phyloP scores from a whole-genome alignment of 345 rosid species.

The Microcos paniculata region DNA sequence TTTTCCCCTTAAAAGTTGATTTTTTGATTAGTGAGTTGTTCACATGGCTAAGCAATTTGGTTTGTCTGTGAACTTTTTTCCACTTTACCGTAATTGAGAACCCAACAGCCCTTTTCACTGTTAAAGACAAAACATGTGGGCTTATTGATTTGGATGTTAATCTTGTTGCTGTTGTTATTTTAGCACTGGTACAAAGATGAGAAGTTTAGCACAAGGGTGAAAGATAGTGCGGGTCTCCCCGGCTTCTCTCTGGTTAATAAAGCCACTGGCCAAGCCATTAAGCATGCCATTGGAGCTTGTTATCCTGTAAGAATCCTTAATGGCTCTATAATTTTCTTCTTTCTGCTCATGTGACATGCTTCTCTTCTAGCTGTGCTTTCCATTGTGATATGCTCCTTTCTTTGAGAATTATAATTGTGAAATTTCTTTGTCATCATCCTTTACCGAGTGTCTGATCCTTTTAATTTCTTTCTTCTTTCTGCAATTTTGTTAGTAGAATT shows the following conservation, averaged over 20 bases:
- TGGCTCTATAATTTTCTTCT: neutral
- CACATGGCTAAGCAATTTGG: neutral
- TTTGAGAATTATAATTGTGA: too few relatives aligned
- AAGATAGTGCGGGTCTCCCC: constrained; percentile 80
- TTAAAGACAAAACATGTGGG: too few relatives aligned
- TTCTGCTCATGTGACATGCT: neutral
- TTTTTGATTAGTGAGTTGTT: too few relatives aligned
- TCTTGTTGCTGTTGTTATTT: constrained; percentile 10
- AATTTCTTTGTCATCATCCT: neutral
- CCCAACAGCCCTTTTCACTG: constrained; percentile 4
- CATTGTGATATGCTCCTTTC: too few relatives aligned
- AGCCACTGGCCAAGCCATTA: constrained; percentile 81
- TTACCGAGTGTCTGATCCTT: too few relatives aligned
- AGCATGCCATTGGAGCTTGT: constrained; percentile 73
- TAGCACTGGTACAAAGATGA: constrained; percentile 93
- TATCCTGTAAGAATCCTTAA: constrained; percentile 63
- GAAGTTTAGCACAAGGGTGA: constrained; percentile 77
- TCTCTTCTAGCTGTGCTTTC: neutral
- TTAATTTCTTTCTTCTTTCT: too few relatives aligned
- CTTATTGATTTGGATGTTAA: neutral
- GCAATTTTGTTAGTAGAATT: too few relatives aligned
- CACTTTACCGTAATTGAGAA: neutral
- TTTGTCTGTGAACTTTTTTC: neutral
- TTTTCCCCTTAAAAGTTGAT: neutral
- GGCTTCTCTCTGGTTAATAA: constrained; percentile 83